Evolutionary conservation across 1,139 yeast species (phyloP).

Genomic region (Suhomyces choctaworum): DNA sequence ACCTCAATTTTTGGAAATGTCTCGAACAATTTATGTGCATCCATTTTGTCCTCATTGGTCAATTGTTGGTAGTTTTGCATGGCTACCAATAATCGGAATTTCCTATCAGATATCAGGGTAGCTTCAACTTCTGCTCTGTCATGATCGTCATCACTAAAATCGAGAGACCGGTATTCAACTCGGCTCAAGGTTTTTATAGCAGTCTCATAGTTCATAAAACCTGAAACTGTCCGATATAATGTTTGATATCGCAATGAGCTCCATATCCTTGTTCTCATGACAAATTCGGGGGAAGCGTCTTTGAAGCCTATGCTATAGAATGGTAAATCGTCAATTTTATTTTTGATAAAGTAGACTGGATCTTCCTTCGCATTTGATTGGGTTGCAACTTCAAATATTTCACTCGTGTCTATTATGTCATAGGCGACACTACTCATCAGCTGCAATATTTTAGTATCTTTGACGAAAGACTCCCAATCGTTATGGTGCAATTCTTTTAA

Average conservation of each 20-base stretch:
- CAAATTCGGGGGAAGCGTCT: constrained; percentile 54
- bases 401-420: background rate
- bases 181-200: constrained; percentile 52
- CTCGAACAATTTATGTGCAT: constrained; percentile 55
- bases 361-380: background rate
- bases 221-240: constrained; percentile 53
- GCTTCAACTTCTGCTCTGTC: constrained; percentile 29
- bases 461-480: constrained; percentile 54
- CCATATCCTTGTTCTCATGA: constrained; percentile 56
- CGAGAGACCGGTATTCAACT: constrained; percentile 32
- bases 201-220: constrained; percentile 57
- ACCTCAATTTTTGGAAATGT: constrained; percentile 64
- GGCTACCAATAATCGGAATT: constrained; percentile 67
- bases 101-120: constrained; percentile 47
- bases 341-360: constrained; percentile 19
- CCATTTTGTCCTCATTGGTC: constrained; percentile 50
- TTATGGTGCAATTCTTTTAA: constrained; percentile 50
- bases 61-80: constrained; percentile 66
- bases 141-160: background rate
- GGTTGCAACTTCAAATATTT: background rate
- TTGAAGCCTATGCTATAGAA: constrained; percentile 53
- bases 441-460: constrained; percentile 36
- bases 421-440: background rate
- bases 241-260: constrained; percentile 59
- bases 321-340: constrained; percentile 39